Evolutionary conservation across 768 basidiomycete genomes (phyloP).

Genomic region (Agrocybe praecox): DNA sequence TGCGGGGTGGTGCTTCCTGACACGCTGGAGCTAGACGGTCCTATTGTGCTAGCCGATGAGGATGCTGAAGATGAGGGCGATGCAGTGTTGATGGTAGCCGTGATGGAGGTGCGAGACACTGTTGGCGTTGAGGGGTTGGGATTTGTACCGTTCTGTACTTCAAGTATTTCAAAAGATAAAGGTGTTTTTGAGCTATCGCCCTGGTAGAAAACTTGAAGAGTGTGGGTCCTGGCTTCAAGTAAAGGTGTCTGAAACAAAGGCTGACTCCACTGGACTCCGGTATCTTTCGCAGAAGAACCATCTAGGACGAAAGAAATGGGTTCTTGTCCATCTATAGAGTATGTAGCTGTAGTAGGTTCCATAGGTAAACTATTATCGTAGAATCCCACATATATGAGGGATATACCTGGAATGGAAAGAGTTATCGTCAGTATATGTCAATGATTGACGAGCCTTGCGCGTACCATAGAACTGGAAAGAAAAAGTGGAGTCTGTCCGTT

Average conservation of each 20-base stretch:
- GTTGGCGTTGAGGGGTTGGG: not conserved
- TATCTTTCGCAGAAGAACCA: slow-evolving; percentile 13
- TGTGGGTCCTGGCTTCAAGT: slow-evolving; percentile 9
- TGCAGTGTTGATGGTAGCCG: not conserved
- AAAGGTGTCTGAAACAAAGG: slow-evolving; percentile 6
- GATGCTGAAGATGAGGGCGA: not conserved
- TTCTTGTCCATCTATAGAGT: slow-evolving; percentile 26
- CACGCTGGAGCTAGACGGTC: too few relatives aligned
- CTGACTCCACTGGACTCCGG: slow-evolving; percentile 10
- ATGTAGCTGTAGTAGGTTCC: slow-evolving; percentile 22
- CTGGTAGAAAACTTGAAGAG: slow-evolving; percentile 9
- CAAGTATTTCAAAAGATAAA: not conserved
- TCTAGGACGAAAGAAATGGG: slow-evolving; percentile 15
- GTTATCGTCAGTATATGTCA: not conserved
- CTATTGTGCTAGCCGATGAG: too few relatives aligned
- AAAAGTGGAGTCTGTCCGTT: slow-evolving; percentile 21
- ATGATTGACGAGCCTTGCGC: not conserved
- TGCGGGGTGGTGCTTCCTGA: too few relatives aligned
- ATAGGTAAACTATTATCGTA: slow-evolving; percentile 24
- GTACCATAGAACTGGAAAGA: slow-evolving; percentile 27
- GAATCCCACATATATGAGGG: slow-evolving; percentile 25
- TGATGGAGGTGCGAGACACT: slow-evolving; percentile 1
- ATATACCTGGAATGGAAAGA: slow-evolving; percentile 22
- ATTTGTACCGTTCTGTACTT: not conserved
- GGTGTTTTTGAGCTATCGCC: slow-evolving; percentile 5